Evolutionary conservation across 2,329 filamentous ascomycete species (phyloP), one percentile per base, ranked within the genome.

Genomic region (Talaromyces funiculosus): DNA sequence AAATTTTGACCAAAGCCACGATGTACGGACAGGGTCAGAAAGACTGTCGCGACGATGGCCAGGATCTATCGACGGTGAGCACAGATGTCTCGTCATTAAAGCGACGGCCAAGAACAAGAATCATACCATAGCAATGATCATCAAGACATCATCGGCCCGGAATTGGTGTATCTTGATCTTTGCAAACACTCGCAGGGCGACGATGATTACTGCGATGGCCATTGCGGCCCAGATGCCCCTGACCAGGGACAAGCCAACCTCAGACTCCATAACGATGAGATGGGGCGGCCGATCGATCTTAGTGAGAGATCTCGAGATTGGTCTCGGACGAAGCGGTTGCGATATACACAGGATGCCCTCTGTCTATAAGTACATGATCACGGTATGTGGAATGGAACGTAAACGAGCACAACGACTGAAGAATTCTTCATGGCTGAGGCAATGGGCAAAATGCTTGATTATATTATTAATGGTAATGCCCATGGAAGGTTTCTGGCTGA

Each of bases 111-210:
- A 3, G 9, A 35, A 35, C 9, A n/a, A 31, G 22, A 53, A 38
- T n/a, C 33, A 38, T 54, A 57, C 54, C 54, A 57, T 43, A 20
- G 54, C 16, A 47, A 57, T 45, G 7, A 57, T 57, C 54, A 47
- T 57, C 38, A 57, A 45, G 38, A 57, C 38, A 57, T 57, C 54
- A n/a, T 57, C 54, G 26, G 14, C 42, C 14, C 42, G 38, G 22
- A 57, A 57, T 20, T 57, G 38, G 31, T 12, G 24, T 33, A 57
- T 43, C 38, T 47, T 43, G 26, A 57, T 22, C 24, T 57, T 57
- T 3, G 54, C 54, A 57, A 20, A 45, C 20, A 57, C 40, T 47
- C 54, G 38, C 54, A 57, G 54, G 33, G 3, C 7, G 12, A 57
- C 54, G 8, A 47, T 47, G 14, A 57, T 8, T 6, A 47, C 16